phyloP scores from a whole-genome alignment of 2,329 filamentous ascomycete species.

The Clonostachys solani region DNA sequence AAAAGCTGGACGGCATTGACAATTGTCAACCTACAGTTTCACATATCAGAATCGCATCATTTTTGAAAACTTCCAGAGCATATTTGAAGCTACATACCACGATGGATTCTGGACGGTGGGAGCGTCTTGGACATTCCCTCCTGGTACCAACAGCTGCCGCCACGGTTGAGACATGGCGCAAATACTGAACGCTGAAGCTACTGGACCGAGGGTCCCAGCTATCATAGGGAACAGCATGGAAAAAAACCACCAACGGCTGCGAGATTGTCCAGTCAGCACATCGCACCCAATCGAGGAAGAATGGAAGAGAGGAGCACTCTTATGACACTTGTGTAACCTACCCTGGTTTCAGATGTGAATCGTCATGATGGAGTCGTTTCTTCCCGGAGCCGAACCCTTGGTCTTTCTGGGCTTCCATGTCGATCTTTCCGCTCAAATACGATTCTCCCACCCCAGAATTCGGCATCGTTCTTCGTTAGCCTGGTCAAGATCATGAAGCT shows the following conservation, averaged over 20 bases:
- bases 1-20: slow-evolving; percentile 76
- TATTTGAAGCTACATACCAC: slow-evolving; percentile 46
- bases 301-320: background rate
- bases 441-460: no score
- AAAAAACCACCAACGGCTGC: slow-evolving; percentile 59
- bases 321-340: slow-evolving; percentile 11
- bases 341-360: slow-evolving; percentile 39
- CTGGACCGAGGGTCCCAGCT: slow-evolving; percentile 78
- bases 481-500: no score
- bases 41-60: background rate
- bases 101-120: slow-evolving; percentile 58
- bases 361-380: slow-evolving; percentile 27
- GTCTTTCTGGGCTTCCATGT: no score
- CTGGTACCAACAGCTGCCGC: slow-evolving; percentile 54
- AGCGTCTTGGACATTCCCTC: slow-evolving; percentile 42
- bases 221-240: slow-evolving; percentile 70
- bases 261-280: background rate
- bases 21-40: slow-evolving; percentile 52
- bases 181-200: slow-evolving; percentile 85
- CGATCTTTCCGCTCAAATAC: no score
- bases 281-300: background rate
- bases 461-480: no score
- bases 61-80: background rate
- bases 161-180: slow-evolving; percentile 79
- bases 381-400: background rate